Conservation (phyloP, 148 eudicot species). For the Rhododendron griersonianum region DNA sequence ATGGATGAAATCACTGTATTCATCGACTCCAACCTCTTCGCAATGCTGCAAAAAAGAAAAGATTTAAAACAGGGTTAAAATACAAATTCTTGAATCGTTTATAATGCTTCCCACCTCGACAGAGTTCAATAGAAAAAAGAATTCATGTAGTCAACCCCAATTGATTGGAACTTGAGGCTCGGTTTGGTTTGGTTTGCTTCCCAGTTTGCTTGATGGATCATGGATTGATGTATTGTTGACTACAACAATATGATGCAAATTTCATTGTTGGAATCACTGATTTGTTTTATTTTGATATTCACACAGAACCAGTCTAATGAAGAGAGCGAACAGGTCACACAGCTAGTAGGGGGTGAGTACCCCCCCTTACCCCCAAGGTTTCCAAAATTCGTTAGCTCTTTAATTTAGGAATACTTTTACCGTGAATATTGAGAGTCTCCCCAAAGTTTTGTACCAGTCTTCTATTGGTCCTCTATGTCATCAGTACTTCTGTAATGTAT, state of each 20-base stretch:
- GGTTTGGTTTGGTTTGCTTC: neutral
- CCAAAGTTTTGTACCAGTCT: neutral
- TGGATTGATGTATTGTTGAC: neutral
- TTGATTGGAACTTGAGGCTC: neutral
- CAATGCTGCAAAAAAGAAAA: conserved; percentile 28
- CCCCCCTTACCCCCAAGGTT: neutral
- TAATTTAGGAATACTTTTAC: neutral
- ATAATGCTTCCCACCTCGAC: neutral
- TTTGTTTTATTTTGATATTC: neutral
- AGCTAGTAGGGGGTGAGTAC: neutral
- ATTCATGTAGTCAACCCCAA: neutral
- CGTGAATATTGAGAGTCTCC: neutral
- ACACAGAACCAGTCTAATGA: neutral
- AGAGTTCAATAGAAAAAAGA: neutral
- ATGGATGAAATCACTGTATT: conserved; percentile 51
- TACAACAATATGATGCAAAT: neutral
- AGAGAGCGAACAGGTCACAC: neutral
- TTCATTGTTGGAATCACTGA: neutral
- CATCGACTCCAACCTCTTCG: conserved; percentile 48
- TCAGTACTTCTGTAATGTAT: neutral
- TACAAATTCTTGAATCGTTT: neutral
- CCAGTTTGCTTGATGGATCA: neutral
- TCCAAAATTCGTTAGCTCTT: neutral
- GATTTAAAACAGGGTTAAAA: neutral
- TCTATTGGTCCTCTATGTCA: neutral